Percentiles rank a stretch among this genome's conserved stretches.
phyloP scores from a whole-genome alignment of 2,329 filamentous ascomycete genomes.

The Paecilomyces sp. region DNA sequence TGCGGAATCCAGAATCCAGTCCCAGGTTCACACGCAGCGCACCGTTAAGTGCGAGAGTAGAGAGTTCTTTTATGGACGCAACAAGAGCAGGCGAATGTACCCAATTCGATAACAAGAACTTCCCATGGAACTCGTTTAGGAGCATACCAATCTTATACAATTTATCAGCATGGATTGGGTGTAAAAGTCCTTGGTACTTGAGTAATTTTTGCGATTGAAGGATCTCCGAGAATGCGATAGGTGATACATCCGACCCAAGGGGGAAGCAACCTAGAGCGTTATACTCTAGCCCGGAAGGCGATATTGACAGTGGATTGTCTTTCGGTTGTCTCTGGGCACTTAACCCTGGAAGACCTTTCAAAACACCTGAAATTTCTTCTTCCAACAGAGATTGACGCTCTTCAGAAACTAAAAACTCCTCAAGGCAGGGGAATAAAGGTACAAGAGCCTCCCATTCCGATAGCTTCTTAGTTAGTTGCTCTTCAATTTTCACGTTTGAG shows the following conservation, averaged over 20 bases:
- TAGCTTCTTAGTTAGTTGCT: slow-evolving; percentile 7
- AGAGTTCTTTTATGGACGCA: slow-evolving; percentile 22
- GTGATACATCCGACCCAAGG: slow-evolving; percentile 35
- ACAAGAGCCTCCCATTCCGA: slow-evolving; percentile 20
- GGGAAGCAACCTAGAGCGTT: slow-evolving; percentile 41
- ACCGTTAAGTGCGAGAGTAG: slow-evolving; percentile 19
- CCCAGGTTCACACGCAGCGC: slow-evolving; percentile 25
- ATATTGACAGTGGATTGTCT: slow-evolving; percentile 31
- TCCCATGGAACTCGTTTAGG: slow-evolving; percentile 23
- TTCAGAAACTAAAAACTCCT: slow-evolving; percentile 17
- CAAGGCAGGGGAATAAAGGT: slow-evolving; percentile 18
- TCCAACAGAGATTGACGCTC: slow-evolving; percentile 8
- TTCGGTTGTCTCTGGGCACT: slow-evolving; percentile 22
- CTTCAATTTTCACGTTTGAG: slow-evolving; percentile 19
- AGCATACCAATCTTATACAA: slow-evolving; percentile 26
- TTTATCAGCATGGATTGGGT: slow-evolving; percentile 27
- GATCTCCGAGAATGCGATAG: slow-evolving; percentile 38
- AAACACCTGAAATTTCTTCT: slow-evolving; percentile 2
- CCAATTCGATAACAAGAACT: slow-evolving; percentile 13
- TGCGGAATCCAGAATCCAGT: slow-evolving; percentile 36
- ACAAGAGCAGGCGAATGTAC: slow-evolving; percentile 13
- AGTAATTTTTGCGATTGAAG: slow-evolving; percentile 39
- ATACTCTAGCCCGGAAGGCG: slow-evolving; percentile 29
- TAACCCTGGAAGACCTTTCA: slow-evolving; percentile 27
- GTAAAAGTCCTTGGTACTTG: slow-evolving; percentile 33